Conservation (phyloP, 805 yeast species). For the Saccharomycopsis schoenii region DNA sequence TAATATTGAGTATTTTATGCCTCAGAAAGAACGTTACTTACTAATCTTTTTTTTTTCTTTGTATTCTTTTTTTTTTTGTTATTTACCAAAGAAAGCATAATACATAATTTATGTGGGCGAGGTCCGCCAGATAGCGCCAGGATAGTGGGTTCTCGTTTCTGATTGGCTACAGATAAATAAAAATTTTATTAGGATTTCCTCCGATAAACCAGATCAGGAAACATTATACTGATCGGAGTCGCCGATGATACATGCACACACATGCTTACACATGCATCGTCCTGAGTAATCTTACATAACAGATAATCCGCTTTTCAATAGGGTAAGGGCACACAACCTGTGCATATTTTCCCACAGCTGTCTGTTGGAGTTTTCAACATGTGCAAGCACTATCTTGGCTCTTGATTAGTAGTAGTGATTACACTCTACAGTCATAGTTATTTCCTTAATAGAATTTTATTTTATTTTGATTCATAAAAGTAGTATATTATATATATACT, state of each 20-base stretch:
- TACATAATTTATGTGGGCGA: background rate
- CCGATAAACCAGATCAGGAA: constrained; percentile 1
- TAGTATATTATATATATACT: too few species aligned
- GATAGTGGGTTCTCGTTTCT: background rate
- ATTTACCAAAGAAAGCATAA: background rate
- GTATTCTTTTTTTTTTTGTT: background rate
- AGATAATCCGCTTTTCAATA: background rate
- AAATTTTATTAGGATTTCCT: background rate
- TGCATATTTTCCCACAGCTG: background rate
- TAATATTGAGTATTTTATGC: background rate
- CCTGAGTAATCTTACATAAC: background rate
- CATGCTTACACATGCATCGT: background rate
- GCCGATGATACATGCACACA: background rate
- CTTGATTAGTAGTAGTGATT: too few species aligned
- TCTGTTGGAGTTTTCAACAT: background rate
- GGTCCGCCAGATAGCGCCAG: constrained; percentile 1
- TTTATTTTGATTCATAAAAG: too few species aligned
- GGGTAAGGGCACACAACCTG: background rate
- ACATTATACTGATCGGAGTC: background rate
- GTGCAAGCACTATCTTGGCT: background rate
- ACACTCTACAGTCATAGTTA: too few species aligned
- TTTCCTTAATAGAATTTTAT: too few species aligned
- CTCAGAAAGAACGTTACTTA: background rate
- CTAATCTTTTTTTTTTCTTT: background rate
- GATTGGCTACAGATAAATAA: constrained; percentile 13